Percentiles rank a stretch among this genome's conserved stretches.
phyloP scores from a whole-genome alignment of 148 eudicot species.

The Cornus kousa region DNA sequence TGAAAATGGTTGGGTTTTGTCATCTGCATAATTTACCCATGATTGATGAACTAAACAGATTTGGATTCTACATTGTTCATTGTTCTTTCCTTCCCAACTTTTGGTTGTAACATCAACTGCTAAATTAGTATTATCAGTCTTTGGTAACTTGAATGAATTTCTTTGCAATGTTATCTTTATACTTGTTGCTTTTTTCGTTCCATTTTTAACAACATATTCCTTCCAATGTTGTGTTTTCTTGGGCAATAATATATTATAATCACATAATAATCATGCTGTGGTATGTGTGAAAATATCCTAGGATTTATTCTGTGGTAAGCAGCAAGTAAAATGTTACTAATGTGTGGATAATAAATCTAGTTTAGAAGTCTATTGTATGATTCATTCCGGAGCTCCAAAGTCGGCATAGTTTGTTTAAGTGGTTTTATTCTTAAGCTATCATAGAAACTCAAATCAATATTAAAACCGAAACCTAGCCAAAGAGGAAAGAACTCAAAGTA shows the following conservation, averaged over 20 bases:
- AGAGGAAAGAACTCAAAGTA: too few species aligned
- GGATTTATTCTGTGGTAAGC: background rate
- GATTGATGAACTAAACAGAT: background rate
- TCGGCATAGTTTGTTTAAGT: background rate
- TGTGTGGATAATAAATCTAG: background rate
- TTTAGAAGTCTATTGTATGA: background rate
- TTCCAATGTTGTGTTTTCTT: background rate
- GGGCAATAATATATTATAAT: background rate
- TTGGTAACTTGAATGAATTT: background rate
- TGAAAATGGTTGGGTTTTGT: background rate
- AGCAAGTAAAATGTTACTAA: too few species aligned
- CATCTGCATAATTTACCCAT: background rate
- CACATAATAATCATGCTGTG: background rate
- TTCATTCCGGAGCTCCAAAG: background rate
- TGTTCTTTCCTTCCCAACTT: background rate
- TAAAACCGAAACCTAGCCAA: too few species aligned
- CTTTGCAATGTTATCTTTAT: background rate
- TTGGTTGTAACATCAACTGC: background rate
- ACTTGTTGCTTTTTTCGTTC: background rate
- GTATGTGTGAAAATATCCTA: too few species aligned
- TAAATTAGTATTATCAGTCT: background rate
- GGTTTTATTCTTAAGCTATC: background rate
- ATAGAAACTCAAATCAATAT: too few species aligned
- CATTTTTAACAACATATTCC: background rate
- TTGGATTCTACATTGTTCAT: background rate